phyloP scores from a whole-genome alignment of 2,329 filamentous ascomycete species.

The Aureobasidium sp. region DNA sequence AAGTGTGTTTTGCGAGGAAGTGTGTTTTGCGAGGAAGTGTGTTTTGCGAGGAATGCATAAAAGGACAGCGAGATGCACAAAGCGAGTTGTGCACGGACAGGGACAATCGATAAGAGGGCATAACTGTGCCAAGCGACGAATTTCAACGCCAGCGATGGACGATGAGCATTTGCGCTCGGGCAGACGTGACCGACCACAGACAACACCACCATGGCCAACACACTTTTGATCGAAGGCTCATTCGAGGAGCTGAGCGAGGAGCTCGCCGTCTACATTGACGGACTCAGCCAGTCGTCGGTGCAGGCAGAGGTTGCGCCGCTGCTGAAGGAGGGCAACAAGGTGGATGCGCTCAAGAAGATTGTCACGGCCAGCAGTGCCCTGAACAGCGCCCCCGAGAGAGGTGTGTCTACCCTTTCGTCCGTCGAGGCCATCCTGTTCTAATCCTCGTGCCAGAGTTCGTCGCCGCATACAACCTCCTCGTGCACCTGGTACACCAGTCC shows the following conservation, averaged over 20 bases:
- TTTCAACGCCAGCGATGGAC: background rate
- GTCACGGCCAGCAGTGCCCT: conserved; percentile 71
- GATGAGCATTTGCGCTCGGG: background rate
- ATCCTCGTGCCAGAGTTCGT: conserved; percentile 63
- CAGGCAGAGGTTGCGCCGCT: conserved; percentile 63
- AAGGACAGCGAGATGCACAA: background rate
- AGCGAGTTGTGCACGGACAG: background rate
- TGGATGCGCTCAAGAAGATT: conserved; percentile 72
- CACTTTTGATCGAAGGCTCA: conserved; percentile 69
- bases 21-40: no score
- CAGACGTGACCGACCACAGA: conserved; percentile 1
- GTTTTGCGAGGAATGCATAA: background rate
- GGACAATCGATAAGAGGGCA: background rate
- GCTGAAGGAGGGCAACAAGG: conserved; percentile 51
- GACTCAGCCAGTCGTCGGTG: conserved; percentile 59
- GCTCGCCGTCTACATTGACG: conserved; percentile 89
- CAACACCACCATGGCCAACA: conserved; percentile 16
- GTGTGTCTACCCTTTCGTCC: conserved; percentile 30
- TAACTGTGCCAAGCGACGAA: background rate
- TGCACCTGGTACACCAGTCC: conserved; percentile 85
- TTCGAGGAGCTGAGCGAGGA: conserved; percentile 91
- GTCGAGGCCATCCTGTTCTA: background rate
- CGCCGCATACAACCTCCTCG: conserved; percentile 91
- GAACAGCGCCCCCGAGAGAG: conserved; percentile 84
- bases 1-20: no score